A percentile compares a stretch with the other conserved stretches of the same genome.
These are phyloP conservation scores for Trametes cinnabarina DNA, from an alignment of 768 basidiomycete genomes.

Conservation along the genomic window DNA sequence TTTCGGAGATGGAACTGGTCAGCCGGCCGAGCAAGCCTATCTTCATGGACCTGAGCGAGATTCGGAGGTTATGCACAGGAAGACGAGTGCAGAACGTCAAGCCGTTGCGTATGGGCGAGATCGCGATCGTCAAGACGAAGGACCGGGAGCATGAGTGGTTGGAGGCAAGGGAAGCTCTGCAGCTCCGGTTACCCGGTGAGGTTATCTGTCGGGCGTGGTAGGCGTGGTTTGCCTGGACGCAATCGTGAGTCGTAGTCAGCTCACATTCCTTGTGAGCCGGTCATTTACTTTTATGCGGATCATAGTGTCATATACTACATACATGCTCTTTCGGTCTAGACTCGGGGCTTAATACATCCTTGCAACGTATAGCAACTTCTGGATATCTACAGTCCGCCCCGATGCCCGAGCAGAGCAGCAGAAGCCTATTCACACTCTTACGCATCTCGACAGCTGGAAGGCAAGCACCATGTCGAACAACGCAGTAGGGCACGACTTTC, in stretches of 20 bases:
- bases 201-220: slow-evolving; percentile 78
- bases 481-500: too few relatives aligned
- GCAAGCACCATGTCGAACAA: too few relatives aligned
- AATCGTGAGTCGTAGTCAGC: not conserved
- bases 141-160: slow-evolving; percentile 77
- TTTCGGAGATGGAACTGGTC: slow-evolving; percentile 76
- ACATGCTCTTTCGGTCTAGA: too few relatives aligned
- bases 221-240: not conserved
- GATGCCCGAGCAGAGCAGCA: too few relatives aligned
- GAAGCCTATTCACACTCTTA: too few relatives aligned
- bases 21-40: slow-evolving; percentile 82
- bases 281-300: too few relatives aligned
- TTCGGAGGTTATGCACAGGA: slow-evolving; percentile 78
- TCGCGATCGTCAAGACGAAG: slow-evolving; percentile 78
- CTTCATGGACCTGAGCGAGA: slow-evolving; percentile 69
- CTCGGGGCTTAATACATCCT: too few relatives aligned
- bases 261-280: too few relatives aligned
- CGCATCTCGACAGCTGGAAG: too few relatives aligned
- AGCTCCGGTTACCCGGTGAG: slow-evolving; percentile 77
- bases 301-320: too few relatives aligned
- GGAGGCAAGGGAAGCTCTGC: slow-evolving; percentile 90
- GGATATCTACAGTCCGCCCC: too few relatives aligned
- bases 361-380: too few relatives aligned
- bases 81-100: slow-evolving; percentile 75
- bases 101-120: slow-evolving; percentile 89